phyloP scores from a whole-genome alignment of 345 rosid species.

The Arabis alpina region DNA sequence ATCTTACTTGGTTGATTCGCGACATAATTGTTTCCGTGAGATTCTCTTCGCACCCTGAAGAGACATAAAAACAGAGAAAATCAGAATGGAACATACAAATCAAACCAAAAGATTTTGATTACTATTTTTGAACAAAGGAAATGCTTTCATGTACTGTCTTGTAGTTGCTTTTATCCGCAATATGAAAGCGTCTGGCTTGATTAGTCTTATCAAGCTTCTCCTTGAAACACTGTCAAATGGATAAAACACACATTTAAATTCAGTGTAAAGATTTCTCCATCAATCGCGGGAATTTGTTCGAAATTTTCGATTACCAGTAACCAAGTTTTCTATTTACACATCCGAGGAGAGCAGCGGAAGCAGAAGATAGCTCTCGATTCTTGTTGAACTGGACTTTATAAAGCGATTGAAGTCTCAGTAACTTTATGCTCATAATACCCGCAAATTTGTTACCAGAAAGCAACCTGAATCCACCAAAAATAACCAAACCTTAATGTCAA shows the following conservation, averaged over 20 bases:
- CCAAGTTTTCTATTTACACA: constrained; percentile 65
- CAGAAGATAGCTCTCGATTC: constrained; percentile 41
- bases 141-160: constrained; percentile 44
- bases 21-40: constrained; percentile 4
- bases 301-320: constrained; percentile 51
- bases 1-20: constrained; percentile 29
- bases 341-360: constrained; percentile 29
- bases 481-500: background rate
- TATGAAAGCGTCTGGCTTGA: constrained; percentile 45
- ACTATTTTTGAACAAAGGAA: constrained; percentile 36
- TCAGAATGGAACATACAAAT: constrained; percentile 18
- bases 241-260: background rate
- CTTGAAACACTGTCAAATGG: constrained; percentile 56
- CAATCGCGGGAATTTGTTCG: background rate
- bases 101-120: background rate
- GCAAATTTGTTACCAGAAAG: constrained; percentile 70
- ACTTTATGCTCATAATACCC: constrained; percentile 53
- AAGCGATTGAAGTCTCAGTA: constrained; percentile 58
- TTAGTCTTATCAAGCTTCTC: constrained; percentile 48
- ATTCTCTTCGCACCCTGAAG: constrained; percentile 25
- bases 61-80: constrained; percentile 14
- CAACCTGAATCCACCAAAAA: constrained; percentile 53
- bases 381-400: constrained; percentile 63
- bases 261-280: background rate
- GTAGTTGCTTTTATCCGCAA: constrained; percentile 49